Evolutionary conservation across 2,329 filamentous ascomycete species (phyloP).

Genomic region (Catunica adiposa): DNA sequence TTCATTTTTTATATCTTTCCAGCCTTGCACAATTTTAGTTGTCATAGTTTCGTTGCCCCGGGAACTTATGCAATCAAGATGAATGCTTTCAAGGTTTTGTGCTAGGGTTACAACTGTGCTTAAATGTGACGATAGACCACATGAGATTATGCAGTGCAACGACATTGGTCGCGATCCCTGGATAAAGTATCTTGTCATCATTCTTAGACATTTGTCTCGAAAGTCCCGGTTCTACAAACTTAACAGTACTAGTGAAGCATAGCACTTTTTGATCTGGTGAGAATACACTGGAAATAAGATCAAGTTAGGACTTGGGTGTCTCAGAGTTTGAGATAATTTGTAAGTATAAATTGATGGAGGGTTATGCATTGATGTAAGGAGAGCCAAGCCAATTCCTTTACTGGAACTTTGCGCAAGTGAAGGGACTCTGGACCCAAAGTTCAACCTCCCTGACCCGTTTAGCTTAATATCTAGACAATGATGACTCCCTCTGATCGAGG

Average conservation of each 20-base stretch:
- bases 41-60: neutral
- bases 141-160: neutral
- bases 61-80: slow-evolving; percentile 5
- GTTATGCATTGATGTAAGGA: neutral
- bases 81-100: neutral
- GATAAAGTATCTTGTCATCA: neutral
- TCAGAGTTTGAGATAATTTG: too few relatives aligned
- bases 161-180: neutral
- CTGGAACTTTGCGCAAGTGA: neutral
- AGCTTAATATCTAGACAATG: neutral
- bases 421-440: neutral
- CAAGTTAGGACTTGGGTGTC: too few relatives aligned
- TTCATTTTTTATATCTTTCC: neutral
- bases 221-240: too few relatives aligned
- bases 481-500: neutral
- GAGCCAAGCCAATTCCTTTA: neutral
- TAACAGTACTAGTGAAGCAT: too few relatives aligned
- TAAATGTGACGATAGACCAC: neutral
- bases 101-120: neutral
- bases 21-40: neutral
- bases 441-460: too few relatives aligned
- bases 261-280: too few relatives aligned
- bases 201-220: too few relatives aligned
- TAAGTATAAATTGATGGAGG: too few relatives aligned
- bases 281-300: too few relatives aligned